Conservation (phyloP, 78 protist species). For the Pigoraptor vietnamica region DNA sequence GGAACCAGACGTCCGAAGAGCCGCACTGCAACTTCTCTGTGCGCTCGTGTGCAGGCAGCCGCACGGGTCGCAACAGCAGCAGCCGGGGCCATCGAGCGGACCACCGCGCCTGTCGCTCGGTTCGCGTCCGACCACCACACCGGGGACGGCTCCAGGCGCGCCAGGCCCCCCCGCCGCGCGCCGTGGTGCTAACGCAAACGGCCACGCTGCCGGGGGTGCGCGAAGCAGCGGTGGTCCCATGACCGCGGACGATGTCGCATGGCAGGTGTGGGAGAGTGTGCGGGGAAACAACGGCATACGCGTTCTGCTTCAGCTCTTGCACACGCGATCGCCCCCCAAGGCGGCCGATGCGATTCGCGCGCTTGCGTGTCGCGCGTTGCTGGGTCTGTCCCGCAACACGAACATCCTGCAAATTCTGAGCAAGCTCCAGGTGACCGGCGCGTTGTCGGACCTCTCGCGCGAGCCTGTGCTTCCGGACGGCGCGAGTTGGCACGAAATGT, state of each 20-base stretch:
- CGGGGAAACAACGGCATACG: constrained; percentile 1
- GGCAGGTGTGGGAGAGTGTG: background rate
- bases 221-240: background rate
- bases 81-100: background rate
- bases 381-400: constrained; percentile 14
- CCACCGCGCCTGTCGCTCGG: too few relatives aligned
- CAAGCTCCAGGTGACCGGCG: constrained; percentile 22
- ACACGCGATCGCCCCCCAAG: background rate
- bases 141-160: too few relatives aligned
- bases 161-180: too few relatives aligned
- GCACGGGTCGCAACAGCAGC: background rate
- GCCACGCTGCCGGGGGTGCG: too few relatives aligned
- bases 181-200: too few relatives aligned
- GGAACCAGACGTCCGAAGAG: constrained; percentile 2
- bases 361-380: constrained; percentile 20
- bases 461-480: constrained; percentile 7
- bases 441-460: constrained; percentile 4
- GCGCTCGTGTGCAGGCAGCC: background rate
- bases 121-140: too few relatives aligned
- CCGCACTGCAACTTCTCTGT: constrained; percentile 4
- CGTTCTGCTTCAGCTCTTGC: background rate
- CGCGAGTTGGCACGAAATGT: background rate
- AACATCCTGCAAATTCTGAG: constrained; percentile 22
- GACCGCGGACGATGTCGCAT: background rate
- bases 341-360: constrained; percentile 14